phyloP scores from a whole-genome alignment of 1,139 yeast species.

The Magnusiomyces ingens region DNA sequence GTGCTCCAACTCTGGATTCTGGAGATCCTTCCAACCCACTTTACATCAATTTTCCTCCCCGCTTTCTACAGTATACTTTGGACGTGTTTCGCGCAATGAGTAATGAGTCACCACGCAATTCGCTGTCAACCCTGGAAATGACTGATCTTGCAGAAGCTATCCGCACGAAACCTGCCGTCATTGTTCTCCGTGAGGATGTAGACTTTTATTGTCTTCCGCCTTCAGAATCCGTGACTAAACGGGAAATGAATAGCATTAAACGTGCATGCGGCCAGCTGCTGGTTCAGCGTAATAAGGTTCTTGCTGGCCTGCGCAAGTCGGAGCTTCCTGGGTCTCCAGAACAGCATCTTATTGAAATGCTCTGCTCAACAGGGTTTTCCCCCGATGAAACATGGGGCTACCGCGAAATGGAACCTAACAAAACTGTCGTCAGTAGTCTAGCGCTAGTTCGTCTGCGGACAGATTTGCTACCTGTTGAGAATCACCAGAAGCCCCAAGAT shows the following conservation, averaged over 20 bases:
- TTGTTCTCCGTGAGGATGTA: conserved; percentile 87
- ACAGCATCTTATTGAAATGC: conserved; percentile 89
- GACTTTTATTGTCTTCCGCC: conserved; percentile 92
- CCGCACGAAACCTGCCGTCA: conserved; percentile 79
- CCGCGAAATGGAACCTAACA: conserved; percentile 75
- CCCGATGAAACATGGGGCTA: conserved; percentile 77
- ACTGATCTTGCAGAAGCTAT: conserved; percentile 48
- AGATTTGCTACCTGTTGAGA: conserved; percentile 13
- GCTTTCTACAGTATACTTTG: conserved; percentile 76
- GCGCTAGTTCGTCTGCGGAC: conserved; percentile 60
- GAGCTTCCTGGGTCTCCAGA: conserved; percentile 78
- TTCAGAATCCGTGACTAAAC: conserved; percentile 23
- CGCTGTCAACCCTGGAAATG: conserved; percentile 7
- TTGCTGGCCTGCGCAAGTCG: conserved; percentile 52
- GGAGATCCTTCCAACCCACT: conserved; percentile 14
- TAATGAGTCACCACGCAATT: conserved; percentile 21
- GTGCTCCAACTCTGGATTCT: conserved; percentile 32
- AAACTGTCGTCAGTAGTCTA: conserved; percentile 78
- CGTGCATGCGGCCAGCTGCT: conserved; percentile 61
- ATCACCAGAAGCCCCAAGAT: background rate
- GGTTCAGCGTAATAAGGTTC: conserved; percentile 52
- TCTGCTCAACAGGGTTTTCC: conserved; percentile 78
- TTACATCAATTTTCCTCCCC: conserved; percentile 65
- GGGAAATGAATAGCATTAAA: conserved; percentile 55
- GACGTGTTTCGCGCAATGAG: conserved; percentile 50